These are phyloP conservation scores for Cutaneotrichosporon sp. DNA, from an alignment of 1,284 basidiomycete species.

Conservation along the genomic window DNA sequence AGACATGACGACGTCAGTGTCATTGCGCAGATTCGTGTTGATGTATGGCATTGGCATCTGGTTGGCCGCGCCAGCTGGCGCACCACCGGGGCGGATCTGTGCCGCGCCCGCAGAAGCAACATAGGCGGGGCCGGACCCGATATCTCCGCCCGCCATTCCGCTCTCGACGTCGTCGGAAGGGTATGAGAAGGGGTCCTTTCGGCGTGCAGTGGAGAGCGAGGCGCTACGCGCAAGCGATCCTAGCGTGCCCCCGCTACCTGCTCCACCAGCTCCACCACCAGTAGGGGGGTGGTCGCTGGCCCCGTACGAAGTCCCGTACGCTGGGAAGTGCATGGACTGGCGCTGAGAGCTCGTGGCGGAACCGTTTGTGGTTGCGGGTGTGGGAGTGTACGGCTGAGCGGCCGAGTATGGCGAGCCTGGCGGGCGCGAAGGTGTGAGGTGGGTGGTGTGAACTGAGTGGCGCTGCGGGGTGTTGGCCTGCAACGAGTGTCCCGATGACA, in stretches of 20 bases:
- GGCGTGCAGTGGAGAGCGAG: conserved; percentile 43
- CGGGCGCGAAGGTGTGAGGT: conserved; percentile 4
- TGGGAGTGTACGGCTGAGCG: conserved; percentile 7
- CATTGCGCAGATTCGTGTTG: conserved; percentile 16
- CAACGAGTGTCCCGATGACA: conserved; percentile 12
- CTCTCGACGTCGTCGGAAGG: conserved; percentile 52
- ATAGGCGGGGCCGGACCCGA: conserved; percentile 8
- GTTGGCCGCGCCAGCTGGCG: not conserved
- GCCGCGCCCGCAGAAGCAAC: not conserved
- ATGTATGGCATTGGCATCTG: conserved; percentile 21
- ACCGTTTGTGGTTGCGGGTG: not conserved
- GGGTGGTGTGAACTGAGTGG: conserved; percentile 8
- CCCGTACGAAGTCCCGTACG: conserved; percentile 25
- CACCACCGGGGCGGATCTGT: conserved; percentile 13
- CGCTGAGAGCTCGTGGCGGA: conserved; percentile 14
- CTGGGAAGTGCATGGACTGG: conserved; percentile 25
- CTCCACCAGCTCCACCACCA: conserved; percentile 3
- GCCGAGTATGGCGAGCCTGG: conserved; percentile 17
- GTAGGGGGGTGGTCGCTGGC: conserved; percentile 24
- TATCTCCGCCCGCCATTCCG: conserved; percentile 38
- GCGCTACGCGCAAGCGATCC: conserved; percentile 47
- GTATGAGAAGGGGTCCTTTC: conserved; percentile 50
- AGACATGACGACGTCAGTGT: conserved; percentile 36
- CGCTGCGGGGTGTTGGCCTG: conserved; percentile 10
- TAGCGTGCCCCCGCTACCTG: conserved; percentile 26